phyloP scores from a whole-genome alignment of 2,329 filamentous ascomycete genomes.

The Mycosphaerella arachidis region DNA sequence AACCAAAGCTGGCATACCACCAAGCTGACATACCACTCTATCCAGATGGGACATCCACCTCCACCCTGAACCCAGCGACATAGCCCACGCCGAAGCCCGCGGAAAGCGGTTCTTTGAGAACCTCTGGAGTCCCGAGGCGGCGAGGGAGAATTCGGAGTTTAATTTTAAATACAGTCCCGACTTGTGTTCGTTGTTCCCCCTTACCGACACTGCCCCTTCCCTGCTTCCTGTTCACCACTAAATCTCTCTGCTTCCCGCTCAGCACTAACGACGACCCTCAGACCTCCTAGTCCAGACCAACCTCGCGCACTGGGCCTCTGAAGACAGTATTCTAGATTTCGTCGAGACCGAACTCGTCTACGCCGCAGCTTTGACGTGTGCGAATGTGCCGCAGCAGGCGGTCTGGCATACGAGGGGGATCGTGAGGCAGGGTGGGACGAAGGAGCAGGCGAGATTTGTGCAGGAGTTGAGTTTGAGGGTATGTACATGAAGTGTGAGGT shows the following conservation, averaged over 20 bases:
- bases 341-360: conserved; percentile 13
- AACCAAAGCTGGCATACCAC: no score
- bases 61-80: background rate
- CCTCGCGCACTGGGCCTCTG: conserved; percentile 5
- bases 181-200: background rate
- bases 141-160: conserved; percentile 9
- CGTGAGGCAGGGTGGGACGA: conserved; percentile 13
- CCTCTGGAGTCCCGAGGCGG: conserved; percentile 8
- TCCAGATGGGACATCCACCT: background rate
- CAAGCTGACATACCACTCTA: no score
- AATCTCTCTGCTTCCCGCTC: no score
- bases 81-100: background rate
- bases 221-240: background rate
- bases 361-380: conserved; percentile 11
- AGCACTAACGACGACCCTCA: background rate
- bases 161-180: conserved; percentile 14
- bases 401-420: conserved; percentile 16
- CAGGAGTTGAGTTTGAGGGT: conserved; percentile 12
- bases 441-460: conserved; percentile 6
- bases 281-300: conserved; percentile 5
- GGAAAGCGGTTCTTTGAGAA: conserved; percentile 4
- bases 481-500: no score
- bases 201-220: background rate
- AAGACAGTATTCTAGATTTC: conserved; percentile 4
- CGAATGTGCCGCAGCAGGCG: conserved; percentile 7